Percentiles rank a stretch among this genome's conserved stretches.
phyloP scores from a whole-genome alignment of 2,329 filamentous ascomycete species.

The Penicillium hordei region DNA sequence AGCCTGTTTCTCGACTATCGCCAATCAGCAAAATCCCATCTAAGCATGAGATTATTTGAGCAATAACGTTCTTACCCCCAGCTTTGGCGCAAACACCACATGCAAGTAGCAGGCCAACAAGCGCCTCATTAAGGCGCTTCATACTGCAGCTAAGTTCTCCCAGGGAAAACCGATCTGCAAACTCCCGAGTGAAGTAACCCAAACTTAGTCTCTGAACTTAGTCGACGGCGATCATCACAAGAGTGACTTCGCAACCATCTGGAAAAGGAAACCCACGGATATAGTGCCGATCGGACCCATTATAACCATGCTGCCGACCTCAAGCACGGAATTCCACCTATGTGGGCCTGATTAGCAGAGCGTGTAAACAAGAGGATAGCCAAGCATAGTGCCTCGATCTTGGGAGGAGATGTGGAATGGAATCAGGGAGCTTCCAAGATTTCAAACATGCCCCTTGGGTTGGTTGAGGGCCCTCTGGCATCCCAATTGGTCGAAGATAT shows the following conservation, averaged over 20 bases:
- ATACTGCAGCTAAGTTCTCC: conserved; percentile 5
- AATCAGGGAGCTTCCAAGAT: conserved; percentile 2
- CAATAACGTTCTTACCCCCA: conserved; percentile 22
- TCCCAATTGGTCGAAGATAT: not conserved
- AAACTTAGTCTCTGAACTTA: conserved; percentile 15
- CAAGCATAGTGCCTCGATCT: conserved; percentile 18
- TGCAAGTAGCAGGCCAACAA: conserved; percentile 16
- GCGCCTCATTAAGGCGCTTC: conserved; percentile 15
- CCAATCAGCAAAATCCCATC: conserved; percentile 18
- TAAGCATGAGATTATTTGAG: not conserved
- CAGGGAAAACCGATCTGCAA: not conserved
- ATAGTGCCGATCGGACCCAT: conserved; percentile 23
- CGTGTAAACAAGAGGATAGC: conserved; percentile 15
- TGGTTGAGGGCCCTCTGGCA: not conserved
- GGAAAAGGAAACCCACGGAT: not conserved
- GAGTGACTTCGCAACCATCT: conserved; percentile 8
- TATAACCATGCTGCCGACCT: conserved; percentile 14
- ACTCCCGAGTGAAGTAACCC: not conserved
- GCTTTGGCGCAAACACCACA: conserved; percentile 22
- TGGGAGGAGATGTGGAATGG: conserved; percentile 23
- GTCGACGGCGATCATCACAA: conserved; percentile 9
- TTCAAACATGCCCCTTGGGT: conserved; percentile 1
- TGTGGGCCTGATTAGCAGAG: not conserved
- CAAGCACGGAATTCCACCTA: not conserved
- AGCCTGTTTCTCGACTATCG: conserved; percentile 3